These are phyloP conservation scores for Cryptococcus deneoformans DNA, from an alignment of 1,284 basidiomycete species.

Conservation along the genomic window DNA sequence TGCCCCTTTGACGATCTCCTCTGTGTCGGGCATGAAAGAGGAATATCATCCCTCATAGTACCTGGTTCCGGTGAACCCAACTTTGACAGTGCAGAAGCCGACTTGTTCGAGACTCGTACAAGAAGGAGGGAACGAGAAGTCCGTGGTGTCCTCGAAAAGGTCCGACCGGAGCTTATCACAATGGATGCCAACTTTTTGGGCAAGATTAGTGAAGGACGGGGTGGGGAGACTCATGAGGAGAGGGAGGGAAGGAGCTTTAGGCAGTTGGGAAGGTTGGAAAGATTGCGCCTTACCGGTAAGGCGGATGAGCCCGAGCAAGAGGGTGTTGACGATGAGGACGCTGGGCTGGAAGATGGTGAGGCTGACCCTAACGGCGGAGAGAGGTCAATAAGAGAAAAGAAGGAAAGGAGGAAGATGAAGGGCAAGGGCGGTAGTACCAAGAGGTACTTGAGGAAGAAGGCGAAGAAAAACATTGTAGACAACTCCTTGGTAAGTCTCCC, in stretches of 20 bases:
- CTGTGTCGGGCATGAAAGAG: constrained; percentile 65
- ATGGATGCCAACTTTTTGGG: constrained; percentile 87
- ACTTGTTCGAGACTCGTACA: constrained; percentile 88
- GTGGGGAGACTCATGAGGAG: constrained; percentile 55
- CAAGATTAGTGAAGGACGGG: constrained; percentile 61
- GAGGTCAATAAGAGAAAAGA: constrained; percentile 10
- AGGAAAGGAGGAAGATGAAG: constrained; percentile 19
- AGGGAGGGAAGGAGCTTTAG: constrained; percentile 61
- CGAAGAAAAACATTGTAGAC: constrained; percentile 90
- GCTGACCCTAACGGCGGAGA: constrained; percentile 51
- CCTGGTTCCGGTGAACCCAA: constrained; percentile 93
- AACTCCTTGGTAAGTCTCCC: constrained; percentile 65
- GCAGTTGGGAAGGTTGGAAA: constrained; percentile 67
- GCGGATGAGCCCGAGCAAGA: constrained; percentile 63
- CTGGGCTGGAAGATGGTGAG: constrained; percentile 23
- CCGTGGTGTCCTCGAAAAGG: constrained; percentile 87
- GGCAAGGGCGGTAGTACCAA: constrained; percentile 68
- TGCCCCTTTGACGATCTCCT: constrained; percentile 93
- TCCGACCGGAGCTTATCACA: constrained; percentile 90
- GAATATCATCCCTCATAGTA: constrained; percentile 80
- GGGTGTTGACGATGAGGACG: constrained; percentile 28
- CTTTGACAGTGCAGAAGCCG: constrained; percentile 89
- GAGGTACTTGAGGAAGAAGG: constrained; percentile 70
- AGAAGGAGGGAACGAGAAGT: constrained; percentile 92
- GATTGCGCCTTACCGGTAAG: constrained; percentile 67